These are phyloP conservation scores for Tephrocybe rancida DNA, from an alignment of 768 basidiomycete species.

Conservation along the genomic window DNA sequence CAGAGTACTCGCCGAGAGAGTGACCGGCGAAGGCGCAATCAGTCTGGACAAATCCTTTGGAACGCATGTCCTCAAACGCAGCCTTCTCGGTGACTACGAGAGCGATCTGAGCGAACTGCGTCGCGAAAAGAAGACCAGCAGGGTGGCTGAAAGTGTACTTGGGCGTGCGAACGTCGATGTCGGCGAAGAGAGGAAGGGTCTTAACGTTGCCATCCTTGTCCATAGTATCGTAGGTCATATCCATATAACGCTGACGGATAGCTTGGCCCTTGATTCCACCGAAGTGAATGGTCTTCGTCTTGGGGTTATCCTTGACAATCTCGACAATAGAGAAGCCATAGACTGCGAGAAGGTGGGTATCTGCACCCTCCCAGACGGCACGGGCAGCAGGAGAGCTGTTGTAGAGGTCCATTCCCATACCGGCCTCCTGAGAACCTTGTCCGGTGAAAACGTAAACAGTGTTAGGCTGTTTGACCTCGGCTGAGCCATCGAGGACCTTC, in stretches of 20 bases:
- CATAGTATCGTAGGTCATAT: conserved; percentile 97
- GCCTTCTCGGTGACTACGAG: conserved; percentile 98
- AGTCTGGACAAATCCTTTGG: conserved; percentile 92
- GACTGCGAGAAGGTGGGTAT: conserved; percentile 88
- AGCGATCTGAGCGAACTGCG: conserved; percentile 98
- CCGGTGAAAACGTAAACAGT: conserved; percentile 99
- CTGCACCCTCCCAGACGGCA: conserved; percentile 96
- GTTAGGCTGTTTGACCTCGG: conserved; percentile 89
- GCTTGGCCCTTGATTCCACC: conserved; percentile 99
- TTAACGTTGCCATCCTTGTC: conserved; percentile 96
- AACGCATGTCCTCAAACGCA: conserved; percentile 97
- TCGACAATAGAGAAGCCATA: conserved; percentile 99
- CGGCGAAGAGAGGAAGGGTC: conserved; percentile 93
- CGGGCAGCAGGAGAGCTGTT: conserved; percentile 90
- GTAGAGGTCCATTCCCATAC: conserved; percentile 99
- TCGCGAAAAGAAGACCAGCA: conserved; percentile 92
- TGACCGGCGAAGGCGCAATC: conserved; percentile 96
- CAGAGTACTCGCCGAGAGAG: conserved; percentile 98
- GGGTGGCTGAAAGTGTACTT: conserved; percentile 99
- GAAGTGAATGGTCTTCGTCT: conserved; percentile 97
- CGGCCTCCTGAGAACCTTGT: conserved; percentile 96
- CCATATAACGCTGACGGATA: conserved; percentile 99
- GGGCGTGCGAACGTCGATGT: conserved; percentile 92
- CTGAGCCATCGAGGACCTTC: conserved; percentile 90
- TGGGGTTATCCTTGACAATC: conserved; percentile 98